Percentiles rank a stretch among this genome's conserved stretches.
These are phyloP conservation scores for Taphrina flavorubra DNA, from an alignment of 1,139 yeast genomes.

Conservation along the genomic window DNA sequence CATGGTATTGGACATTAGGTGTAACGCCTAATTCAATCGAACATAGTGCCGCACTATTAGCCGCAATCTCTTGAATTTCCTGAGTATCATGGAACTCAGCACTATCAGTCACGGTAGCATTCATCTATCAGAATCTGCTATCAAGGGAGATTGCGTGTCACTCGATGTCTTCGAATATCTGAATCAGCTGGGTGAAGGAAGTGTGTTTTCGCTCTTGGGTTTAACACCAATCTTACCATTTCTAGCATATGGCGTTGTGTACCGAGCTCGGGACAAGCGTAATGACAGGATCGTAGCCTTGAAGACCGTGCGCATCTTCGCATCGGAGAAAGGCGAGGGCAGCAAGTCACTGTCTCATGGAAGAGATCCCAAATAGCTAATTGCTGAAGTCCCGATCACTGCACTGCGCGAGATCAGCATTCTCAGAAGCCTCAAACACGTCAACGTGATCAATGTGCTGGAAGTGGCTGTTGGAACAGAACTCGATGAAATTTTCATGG, in stretches of 20 bases:
- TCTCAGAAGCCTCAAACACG: constrained; percentile 74
- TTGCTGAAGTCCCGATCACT: constrained; percentile 68
- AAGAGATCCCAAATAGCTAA: not conserved
- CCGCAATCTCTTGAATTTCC: too few relatives aligned
- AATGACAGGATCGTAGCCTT: constrained; percentile 71
- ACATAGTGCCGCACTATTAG: too few relatives aligned
- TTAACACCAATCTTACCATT: not conserved
- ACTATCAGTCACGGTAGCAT: not conserved
- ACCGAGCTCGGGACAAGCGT: constrained; percentile 63
- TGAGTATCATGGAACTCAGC: constrained; percentile 1
- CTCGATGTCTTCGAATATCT: constrained; percentile 34
- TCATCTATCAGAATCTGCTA: not conserved
- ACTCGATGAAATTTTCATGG: constrained; percentile 46
- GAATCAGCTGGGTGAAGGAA: constrained; percentile 46
- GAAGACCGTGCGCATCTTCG: constrained; percentile 63
- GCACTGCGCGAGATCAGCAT: constrained; percentile 79
- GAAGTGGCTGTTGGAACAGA: constrained; percentile 79
- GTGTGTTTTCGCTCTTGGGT: constrained; percentile 26
- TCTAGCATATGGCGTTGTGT: constrained; percentile 62
- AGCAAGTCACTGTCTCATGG: constrained; percentile 13
- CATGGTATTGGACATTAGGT: too few relatives aligned
- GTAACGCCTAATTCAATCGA: too few relatives aligned
- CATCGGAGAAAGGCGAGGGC: constrained; percentile 80
- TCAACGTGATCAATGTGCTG: constrained; percentile 68
- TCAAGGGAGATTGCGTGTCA: constrained; percentile 12